Conservation (phyloP, 257 asterid species). For the Leonotis leonurus region DNA sequence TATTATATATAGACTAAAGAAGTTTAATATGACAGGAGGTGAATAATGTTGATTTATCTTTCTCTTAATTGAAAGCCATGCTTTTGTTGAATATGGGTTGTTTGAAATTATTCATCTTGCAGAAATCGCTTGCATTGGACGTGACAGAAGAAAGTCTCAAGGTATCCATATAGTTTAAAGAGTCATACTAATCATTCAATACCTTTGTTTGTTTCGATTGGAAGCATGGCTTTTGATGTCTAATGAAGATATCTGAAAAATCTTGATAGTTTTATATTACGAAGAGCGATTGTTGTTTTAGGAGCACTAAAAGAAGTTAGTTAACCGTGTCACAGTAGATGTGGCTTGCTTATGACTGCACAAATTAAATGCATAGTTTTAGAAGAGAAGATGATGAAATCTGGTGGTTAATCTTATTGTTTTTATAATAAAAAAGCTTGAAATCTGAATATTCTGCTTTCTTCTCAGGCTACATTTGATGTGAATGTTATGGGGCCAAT, state of each 20-base stretch:
- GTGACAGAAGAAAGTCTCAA: constrained; percentile 83
- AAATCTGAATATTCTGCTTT: constrained; percentile 19
- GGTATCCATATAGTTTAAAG: constrained; percentile 41
- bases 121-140: constrained; percentile 79
- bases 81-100: constrained; percentile 14
- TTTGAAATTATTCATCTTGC: constrained; percentile 40
- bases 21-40: background rate
- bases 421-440: background rate
- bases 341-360: background rate
- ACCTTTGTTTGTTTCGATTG: constrained; percentile 9
- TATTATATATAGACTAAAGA: background rate
- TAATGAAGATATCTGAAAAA: background rate
- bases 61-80: background rate
- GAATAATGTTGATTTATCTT: background rate
- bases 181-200: constrained; percentile 6
- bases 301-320: background rate
- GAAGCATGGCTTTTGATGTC: background rate
- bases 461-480: constrained; percentile 71
- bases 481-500: constrained; percentile 90
- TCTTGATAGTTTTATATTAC: background rate
- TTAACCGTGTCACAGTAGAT: background rate
- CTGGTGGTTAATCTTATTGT: background rate
- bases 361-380: background rate
- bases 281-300: background rate
- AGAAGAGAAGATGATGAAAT: background rate